Evolutionary conservation across 2,329 filamentous ascomycete species (phyloP).

Genomic region (Aspergillus piperis): DNA sequence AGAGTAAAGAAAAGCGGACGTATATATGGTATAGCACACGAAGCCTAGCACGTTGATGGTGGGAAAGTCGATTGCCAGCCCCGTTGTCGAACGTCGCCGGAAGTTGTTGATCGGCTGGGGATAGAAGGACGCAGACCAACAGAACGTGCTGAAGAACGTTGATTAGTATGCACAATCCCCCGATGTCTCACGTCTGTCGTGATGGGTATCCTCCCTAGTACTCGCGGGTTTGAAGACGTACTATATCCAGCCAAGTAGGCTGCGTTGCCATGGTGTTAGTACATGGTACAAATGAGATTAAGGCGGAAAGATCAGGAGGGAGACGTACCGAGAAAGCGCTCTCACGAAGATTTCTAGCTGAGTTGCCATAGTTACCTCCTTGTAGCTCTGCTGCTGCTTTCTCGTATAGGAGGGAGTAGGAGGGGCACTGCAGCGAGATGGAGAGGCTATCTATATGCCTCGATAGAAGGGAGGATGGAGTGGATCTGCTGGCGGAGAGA

Average conservation of each 20-base stretch:
- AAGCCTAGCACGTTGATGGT: slow-evolving; percentile 67
- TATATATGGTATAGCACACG: slow-evolving; percentile 72
- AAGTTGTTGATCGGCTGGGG: slow-evolving; percentile 84
- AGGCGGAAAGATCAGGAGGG: neutral
- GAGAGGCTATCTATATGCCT: neutral
- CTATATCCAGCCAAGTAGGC: slow-evolving; percentile 74
- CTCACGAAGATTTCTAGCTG: slow-evolving; percentile 40
- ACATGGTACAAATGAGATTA: neutral
- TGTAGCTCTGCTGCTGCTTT: neutral
- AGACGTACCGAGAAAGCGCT: slow-evolving; percentile 45
- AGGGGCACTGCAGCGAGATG: neutral
- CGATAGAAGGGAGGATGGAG: neutral
- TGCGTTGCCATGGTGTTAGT: slow-evolving; percentile 46
- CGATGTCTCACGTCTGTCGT: neutral
- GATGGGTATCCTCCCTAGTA: neutral
- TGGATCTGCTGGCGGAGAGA: slow-evolving; percentile 10
- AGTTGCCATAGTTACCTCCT: slow-evolving; percentile 26
- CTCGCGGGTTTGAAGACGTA: slow-evolving; percentile 30
- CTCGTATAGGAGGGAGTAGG: neutral
- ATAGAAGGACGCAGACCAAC: slow-evolving; percentile 90
- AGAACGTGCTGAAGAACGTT: slow-evolving; percentile 52
- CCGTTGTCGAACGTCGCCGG: slow-evolving; percentile 72
- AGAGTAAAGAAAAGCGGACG: slow-evolving; percentile 74
- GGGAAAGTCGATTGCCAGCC: slow-evolving; percentile 86
- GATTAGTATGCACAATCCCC: neutral